Base-by-base conservation (phyloP, 1,284 basidiomycete species). In the Vanrija sp. region DNA sequence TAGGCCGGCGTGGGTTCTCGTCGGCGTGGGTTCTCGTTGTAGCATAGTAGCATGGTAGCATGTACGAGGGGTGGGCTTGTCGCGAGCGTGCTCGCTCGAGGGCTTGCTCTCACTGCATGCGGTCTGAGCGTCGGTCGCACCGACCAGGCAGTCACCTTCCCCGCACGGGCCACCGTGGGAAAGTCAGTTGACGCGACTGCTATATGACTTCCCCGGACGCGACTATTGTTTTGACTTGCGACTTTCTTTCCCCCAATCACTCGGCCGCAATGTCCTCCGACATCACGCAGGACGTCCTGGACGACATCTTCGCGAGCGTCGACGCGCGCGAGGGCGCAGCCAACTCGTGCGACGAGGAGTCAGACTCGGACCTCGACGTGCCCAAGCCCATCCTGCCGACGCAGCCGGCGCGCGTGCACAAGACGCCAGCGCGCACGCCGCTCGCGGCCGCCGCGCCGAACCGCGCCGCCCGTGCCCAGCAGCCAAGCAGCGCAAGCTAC, bases 401-500 rank as follows among this genome's bases (percentile, higher is more conserved):
- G 25, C 2, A 42, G 41, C 5, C 45, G 35, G 18, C 12, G 19
- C 18, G 19, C 15, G 9, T 25, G 23, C 14, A 38, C 37, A 15
- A 9, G 36, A 35, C 38, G 36, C 38, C 25, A 9, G 12, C n/a
- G n/a, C 51, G 45, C 24, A 22, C 22, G 6, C 45, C 46, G 3
- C 46, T 47, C 18, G 12, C 45, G 9, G 19, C 44, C 1, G 25
- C 47, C 1, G 45, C 46, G 25, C 12, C 22, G 8, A 51, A 46
- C 37, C 37, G 52, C 9, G 27, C 36, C n/a, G n/a, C 27, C 22
- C 6, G 60, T 60, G 10, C 59, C 51, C 39, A 57, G 60, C 15
- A 14, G 15, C 31, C 31, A 4, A 10, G 67, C 64, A 20, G 60
- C 6, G 56, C 61, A 1, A 53, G 48, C 16, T 75, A 69, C 48